phyloP scores from a whole-genome alignment of 1,284 basidiomycete genomes.

The Cryptococcus neoformans region DNA sequence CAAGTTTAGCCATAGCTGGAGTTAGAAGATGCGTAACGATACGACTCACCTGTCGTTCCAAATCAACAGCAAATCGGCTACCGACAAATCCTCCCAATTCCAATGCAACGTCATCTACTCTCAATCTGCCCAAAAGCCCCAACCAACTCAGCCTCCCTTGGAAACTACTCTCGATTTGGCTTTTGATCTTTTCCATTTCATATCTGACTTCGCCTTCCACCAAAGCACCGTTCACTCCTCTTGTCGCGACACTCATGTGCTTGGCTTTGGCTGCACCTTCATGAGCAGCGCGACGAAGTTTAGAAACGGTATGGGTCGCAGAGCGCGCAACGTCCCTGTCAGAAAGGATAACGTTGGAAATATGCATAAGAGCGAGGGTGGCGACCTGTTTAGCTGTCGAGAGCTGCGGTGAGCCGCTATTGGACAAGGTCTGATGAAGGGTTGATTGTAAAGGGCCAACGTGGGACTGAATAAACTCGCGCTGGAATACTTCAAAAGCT shows the following conservation, averaged over 20 bases:
- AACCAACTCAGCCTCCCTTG: slow-evolving; percentile 61
- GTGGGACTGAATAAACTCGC: slow-evolving; percentile 33
- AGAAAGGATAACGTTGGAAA: slow-evolving; percentile 19
- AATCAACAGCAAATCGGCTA: slow-evolving; percentile 60
- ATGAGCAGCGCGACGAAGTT: slow-evolving; percentile 16
- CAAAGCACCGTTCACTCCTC: slow-evolving; percentile 37
- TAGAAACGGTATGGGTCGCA: slow-evolving; percentile 16
- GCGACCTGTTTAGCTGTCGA: slow-evolving; percentile 19
- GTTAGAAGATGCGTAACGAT: slow-evolving; percentile 12
- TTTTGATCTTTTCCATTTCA: slow-evolving; percentile 55
- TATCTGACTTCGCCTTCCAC: slow-evolving; percentile 54
- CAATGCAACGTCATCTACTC: slow-evolving; percentile 67
- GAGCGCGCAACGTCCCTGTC: slow-evolving; percentile 22
- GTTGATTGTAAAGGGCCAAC: slow-evolving; percentile 30
- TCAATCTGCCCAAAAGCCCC: slow-evolving; percentile 56
- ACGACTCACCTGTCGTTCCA: slow-evolving; percentile 60
- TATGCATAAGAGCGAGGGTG: slow-evolving; percentile 21
- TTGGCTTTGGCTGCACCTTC: slow-evolving; percentile 27
- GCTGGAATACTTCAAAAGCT: slow-evolving; percentile 39
- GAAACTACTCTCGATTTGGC: slow-evolving; percentile 57
- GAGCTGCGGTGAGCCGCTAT: slow-evolving; percentile 13
- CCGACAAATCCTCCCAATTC: slow-evolving; percentile 58
- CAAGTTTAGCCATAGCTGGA: slow-evolving; percentile 15
- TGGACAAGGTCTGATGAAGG: slow-evolving; percentile 9
- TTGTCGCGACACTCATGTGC: slow-evolving; percentile 28